Evolutionary conservation across 2,329 filamentous ascomycete genomes (phyloP).

Genomic region (Fusarium continuum): DNA sequence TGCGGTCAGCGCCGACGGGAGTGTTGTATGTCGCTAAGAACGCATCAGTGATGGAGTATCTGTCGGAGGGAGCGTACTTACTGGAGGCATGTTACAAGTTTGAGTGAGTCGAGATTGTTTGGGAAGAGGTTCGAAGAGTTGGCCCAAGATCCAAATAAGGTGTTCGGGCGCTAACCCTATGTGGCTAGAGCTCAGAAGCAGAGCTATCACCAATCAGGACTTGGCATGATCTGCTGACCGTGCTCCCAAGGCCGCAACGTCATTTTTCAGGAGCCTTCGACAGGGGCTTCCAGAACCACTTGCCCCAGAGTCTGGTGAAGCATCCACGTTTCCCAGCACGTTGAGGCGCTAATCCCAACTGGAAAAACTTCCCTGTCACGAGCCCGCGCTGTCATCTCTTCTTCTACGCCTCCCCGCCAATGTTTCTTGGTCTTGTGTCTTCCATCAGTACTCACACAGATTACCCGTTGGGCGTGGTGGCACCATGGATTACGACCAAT

Average conservation of each 20-base stretch:
- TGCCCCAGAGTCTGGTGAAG: slow-evolving; percentile 33
- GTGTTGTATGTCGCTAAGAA: slow-evolving; percentile 63
- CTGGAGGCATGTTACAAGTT: slow-evolving; percentile 61
- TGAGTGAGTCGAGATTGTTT: background rate
- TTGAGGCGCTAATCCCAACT: slow-evolving; percentile 43
- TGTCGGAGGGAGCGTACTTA: slow-evolving; percentile 58
- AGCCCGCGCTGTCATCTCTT: slow-evolving; percentile 24
- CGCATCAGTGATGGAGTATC: slow-evolving; percentile 20
- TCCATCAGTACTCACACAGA: background rate
- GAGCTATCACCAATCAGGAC: slow-evolving; percentile 30
- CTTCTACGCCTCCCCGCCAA: slow-evolving; percentile 29
- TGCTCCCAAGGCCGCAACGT: slow-evolving; percentile 35
- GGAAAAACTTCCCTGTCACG: slow-evolving; percentile 33
- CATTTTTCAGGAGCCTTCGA: slow-evolving; percentile 32
- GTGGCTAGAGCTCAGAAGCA: background rate
- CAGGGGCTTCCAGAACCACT: slow-evolving; percentile 34
- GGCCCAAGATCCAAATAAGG: slow-evolving; percentile 10
- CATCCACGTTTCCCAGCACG: slow-evolving; percentile 25
- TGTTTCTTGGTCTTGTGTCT: slow-evolving; percentile 5
- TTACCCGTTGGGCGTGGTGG: slow-evolving; percentile 19
- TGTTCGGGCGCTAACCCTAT: background rate
- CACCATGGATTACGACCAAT: slow-evolving; percentile 40
- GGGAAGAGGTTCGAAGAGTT: slow-evolving; percentile 16
- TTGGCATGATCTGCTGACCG: slow-evolving; percentile 35
- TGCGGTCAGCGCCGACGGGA: slow-evolving; percentile 66